Evolutionary conservation across 2,329 filamentous ascomycete species (phyloP).

Genomic region (Neonectria faginata): DNA sequence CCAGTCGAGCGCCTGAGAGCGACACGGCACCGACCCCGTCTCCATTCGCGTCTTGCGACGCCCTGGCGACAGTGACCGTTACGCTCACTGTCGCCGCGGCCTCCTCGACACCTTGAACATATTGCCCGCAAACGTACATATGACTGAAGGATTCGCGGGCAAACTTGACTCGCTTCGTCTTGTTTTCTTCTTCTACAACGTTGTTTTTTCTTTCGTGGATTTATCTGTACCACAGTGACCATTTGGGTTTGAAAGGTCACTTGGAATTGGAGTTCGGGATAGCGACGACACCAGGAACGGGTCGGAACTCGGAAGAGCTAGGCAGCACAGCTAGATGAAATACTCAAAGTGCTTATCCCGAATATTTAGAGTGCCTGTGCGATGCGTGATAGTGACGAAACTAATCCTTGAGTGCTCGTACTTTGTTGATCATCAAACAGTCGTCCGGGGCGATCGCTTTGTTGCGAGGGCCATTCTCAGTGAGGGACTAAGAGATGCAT

Average conservation of each 20-base stretch:
- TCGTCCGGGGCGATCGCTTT: neutral
- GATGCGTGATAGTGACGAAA: neutral
- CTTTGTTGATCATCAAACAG: neutral
- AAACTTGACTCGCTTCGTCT: slow-evolving; percentile 6
- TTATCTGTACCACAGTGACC: slow-evolving; percentile 23
- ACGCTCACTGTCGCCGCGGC: slow-evolving; percentile 40
- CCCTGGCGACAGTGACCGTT: slow-evolving; percentile 31
- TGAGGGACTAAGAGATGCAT: too few relatives aligned
- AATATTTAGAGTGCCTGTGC: neutral
- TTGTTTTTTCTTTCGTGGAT: slow-evolving; percentile 29
- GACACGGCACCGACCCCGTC: slow-evolving; percentile 6
- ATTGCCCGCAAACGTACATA: slow-evolving; percentile 35
- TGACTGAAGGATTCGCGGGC: slow-evolving; percentile 14
- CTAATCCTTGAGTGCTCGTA: neutral
- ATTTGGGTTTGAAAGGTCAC: slow-evolving; percentile 11
- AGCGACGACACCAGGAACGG: slow-evolving; percentile 28
- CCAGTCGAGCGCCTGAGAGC: neutral
- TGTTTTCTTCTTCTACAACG: slow-evolving; percentile 18
- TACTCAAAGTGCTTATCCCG: slow-evolving; percentile 3
- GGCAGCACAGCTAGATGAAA: slow-evolving; percentile 35
- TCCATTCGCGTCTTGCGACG: slow-evolving; percentile 14
- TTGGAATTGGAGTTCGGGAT: slow-evolving; percentile 40
- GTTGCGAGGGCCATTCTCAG: too few relatives aligned
- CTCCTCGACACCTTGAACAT: slow-evolving; percentile 34
- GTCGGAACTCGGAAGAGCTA: slow-evolving; percentile 23